phyloP scores from a whole-genome alignment of 2,329 filamentous ascomycete species.

The Lomentospora prolificans region DNA sequence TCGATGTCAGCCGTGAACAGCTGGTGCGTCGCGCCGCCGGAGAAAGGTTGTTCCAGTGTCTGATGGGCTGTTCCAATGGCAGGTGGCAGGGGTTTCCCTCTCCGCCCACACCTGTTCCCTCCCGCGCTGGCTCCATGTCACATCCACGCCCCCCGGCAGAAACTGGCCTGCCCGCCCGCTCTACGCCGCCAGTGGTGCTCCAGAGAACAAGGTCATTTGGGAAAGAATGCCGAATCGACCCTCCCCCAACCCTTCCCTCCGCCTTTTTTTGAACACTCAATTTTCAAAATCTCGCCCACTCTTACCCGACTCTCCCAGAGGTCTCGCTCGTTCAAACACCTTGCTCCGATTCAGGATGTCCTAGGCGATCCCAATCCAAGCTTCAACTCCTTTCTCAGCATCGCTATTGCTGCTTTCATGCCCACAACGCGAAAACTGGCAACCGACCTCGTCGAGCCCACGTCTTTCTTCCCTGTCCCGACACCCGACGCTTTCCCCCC shows the following conservation, averaged over 20 bases:
- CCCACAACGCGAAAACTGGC: slow-evolving; percentile 1
- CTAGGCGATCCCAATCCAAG: slow-evolving; percentile 12
- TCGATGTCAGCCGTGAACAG: neutral
- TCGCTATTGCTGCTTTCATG: neutral
- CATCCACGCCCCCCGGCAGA: slow-evolving; percentile 9
- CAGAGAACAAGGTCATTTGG: slow-evolving; percentile 5
- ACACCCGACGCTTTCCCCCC: neutral
- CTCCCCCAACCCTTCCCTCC: neutral
- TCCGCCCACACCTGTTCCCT: slow-evolving; percentile 1
- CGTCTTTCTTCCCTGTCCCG: neutral
- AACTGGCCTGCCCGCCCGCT: slow-evolving; percentile 6
- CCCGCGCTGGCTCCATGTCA: slow-evolving; percentile 2
- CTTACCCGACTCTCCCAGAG: neutral
- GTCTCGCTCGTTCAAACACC: neutral
- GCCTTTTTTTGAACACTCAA: slow-evolving; percentile 1
- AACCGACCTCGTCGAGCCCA: neutral
- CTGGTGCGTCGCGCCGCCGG: neutral
- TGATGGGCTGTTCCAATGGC: neutral
- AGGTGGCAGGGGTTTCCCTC: neutral
- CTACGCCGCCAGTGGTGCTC: neutral
- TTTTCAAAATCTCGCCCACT: slow-evolving; percentile 3
- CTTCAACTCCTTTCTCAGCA: slow-evolving; percentile 7
- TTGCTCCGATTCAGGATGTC: slow-evolving; percentile 12
- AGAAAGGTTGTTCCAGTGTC: neutral
- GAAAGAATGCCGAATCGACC: slow-evolving; percentile 5